Evolutionary conservation across 2,329 filamentous ascomycete species (phyloP).

Genomic region (Colletotrichum spaethianum): DNA sequence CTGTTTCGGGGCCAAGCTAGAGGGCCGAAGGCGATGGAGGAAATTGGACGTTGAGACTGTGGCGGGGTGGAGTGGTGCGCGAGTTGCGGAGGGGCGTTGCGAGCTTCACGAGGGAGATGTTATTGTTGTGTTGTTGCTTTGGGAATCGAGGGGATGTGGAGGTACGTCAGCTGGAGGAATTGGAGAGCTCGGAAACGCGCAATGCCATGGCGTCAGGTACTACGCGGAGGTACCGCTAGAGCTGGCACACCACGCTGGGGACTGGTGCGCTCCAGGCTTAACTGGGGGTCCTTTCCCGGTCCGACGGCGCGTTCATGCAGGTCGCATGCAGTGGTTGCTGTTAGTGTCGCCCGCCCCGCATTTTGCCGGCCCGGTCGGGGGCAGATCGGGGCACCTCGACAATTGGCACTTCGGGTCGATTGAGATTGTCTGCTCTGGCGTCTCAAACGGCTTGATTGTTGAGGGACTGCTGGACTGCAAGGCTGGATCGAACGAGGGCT

Average conservation of each 20-base stretch:
- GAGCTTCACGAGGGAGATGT: background rate
- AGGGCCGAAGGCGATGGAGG: background rate
- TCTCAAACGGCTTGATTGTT: background rate
- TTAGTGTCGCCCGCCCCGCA: constrained; percentile 34
- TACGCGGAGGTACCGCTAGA: constrained; percentile 16
- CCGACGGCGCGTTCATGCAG: constrained; percentile 36
- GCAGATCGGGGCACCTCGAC: background rate
- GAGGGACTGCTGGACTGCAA: too few relatives aligned
- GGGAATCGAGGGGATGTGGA: constrained; percentile 5
- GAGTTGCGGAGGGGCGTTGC: background rate
- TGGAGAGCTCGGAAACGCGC: constrained; percentile 37
- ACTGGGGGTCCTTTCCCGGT: constrained; percentile 33
- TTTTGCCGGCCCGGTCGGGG: background rate
- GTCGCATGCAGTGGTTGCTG: constrained; percentile 25
- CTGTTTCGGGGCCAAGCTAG: background rate
- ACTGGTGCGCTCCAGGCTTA: constrained; percentile 14
- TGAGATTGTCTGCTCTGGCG: background rate
- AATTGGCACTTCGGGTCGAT: background rate
- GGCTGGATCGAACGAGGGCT: background rate
- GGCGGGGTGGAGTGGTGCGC: background rate
- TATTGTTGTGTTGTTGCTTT: constrained; percentile 11
- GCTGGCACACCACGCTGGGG: constrained; percentile 10
- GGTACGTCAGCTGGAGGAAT: constrained; percentile 31
- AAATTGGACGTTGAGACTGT: background rate
- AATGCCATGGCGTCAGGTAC: constrained; percentile 33